Percentiles rank a stretch among this genome's conserved stretches.
phyloP scores from a whole-genome alignment of 129 eudicot species.

The Lonicera japonica region DNA sequence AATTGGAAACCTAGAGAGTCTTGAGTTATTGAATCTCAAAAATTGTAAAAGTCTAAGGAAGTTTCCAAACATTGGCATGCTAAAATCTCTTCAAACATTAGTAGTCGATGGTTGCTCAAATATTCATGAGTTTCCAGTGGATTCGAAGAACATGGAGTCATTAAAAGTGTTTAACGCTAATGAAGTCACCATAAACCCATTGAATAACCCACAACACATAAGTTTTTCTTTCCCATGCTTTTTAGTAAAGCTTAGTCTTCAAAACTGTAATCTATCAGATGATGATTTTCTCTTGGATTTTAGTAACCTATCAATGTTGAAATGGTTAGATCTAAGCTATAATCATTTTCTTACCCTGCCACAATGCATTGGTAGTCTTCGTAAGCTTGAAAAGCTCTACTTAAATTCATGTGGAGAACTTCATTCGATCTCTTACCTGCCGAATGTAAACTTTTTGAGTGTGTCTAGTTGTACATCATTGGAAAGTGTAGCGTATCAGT shows the following conservation, averaged over 20 bases:
- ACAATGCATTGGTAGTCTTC: slow-evolving; percentile 6
- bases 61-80: slow-evolving; percentile 11
- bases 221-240: not conserved
- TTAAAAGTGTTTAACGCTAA: slow-evolving; percentile 2
- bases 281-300: slow-evolving; percentile 4
- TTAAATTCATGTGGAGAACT: not conserved
- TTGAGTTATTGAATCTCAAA: slow-evolving; percentile 18
- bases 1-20: slow-evolving; percentile 12
- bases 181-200: not conserved
- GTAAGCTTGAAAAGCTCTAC: not conserved
- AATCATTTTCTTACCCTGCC: slow-evolving; percentile 13
- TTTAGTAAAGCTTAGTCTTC: slow-evolving; percentile 10
- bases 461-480: not conserved
- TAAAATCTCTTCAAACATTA: slow-evolving; percentile 8
- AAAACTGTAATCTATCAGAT: slow-evolving; percentile 6
- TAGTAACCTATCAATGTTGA: not conserved
- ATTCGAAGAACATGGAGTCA: too few species aligned
- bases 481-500: not conserved
- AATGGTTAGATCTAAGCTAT: not conserved
- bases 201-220: not conserved
- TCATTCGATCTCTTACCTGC: not conserved
- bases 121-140: not conserved
- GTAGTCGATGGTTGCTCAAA: slow-evolving; percentile 13
- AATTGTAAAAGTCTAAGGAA: slow-evolving; percentile 8
- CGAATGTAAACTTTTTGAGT: not conserved